phyloP scores from a whole-genome alignment of 192 early-diverging fungal genomes.

The Bifiguratus adelaidae region DNA sequence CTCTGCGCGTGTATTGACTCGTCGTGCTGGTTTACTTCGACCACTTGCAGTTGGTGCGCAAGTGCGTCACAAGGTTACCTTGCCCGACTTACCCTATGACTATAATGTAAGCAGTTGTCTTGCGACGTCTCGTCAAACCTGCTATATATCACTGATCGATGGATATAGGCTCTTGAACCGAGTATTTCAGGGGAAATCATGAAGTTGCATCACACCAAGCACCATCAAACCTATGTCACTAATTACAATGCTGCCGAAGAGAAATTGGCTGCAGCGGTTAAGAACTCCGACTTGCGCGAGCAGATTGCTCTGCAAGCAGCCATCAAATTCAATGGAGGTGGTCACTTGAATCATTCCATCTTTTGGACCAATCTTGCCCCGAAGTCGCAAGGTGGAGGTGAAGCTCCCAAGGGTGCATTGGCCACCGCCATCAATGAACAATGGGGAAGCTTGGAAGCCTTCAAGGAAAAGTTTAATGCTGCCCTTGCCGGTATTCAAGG shows the following conservation, averaged over 20 bases:
- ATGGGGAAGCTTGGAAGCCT: slow-evolving; percentile 78
- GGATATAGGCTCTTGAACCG: slow-evolving; percentile 74
- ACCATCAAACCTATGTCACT: slow-evolving; percentile 89
- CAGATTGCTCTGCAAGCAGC: slow-evolving; percentile 71
- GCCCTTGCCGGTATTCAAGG: slow-evolving; percentile 80
- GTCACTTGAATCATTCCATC: slow-evolving; percentile 84
- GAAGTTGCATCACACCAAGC: slow-evolving; percentile 90
- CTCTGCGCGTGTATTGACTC: no score
- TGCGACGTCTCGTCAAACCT: not conserved
- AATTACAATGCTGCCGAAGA: slow-evolving; percentile 88
- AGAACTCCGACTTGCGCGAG: slow-evolving; percentile 55
- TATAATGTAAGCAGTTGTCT: slow-evolving; percentile 44
- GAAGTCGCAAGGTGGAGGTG: slow-evolving; percentile 66
- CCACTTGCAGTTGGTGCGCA: no score
- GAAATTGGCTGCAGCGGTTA: slow-evolving; percentile 63
- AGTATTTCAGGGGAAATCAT: slow-evolving; percentile 91
- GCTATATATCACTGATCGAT: not conserved
- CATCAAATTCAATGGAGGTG: slow-evolving; percentile 91
- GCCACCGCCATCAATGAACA: slow-evolving; percentile 64
- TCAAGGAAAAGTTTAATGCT: slow-evolving; percentile 65
- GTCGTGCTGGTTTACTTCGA: no score
- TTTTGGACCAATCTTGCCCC: slow-evolving; percentile 95
- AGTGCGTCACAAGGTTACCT: no score
- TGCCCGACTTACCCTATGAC: slow-evolving; percentile 81
- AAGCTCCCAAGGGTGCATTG: slow-evolving; percentile 56